Evolutionary conservation across 78 protist species (phyloP).

Genomic region (Bodo saltans): DNA sequence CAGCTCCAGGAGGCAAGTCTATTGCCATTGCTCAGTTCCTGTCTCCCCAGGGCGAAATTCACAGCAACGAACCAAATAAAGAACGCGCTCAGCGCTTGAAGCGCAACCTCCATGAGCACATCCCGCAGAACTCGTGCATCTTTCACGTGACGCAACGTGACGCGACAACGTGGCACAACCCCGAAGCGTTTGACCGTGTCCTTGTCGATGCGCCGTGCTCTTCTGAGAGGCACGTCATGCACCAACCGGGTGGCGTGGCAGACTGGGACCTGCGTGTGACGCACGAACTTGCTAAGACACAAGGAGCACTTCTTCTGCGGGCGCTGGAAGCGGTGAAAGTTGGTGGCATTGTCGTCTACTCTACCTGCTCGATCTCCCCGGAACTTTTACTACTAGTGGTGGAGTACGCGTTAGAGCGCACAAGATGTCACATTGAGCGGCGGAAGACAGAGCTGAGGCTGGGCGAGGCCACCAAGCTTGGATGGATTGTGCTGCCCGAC

Average conservation of each 20-base stretch:
- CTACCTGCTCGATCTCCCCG: not conserved
- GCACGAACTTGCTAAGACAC: not conserved
- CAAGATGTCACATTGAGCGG: not conserved
- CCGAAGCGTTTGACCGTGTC: constrained; percentile 2
- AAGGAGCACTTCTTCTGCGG: not conserved
- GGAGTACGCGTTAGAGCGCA: not conserved
- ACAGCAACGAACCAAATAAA: not conserved
- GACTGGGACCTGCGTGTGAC: not conserved
- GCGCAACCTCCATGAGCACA: not conserved
- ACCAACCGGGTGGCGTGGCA: not conserved
- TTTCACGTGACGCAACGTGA: not conserved
- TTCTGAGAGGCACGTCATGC: constrained; percentile 25
- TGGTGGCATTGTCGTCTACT: constrained; percentile 5
- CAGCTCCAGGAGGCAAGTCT: constrained; percentile 27
- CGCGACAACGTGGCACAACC: not conserved
- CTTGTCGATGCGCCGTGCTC: constrained; percentile 33
- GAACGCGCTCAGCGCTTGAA: not conserved
- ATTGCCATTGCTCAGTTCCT: not conserved
- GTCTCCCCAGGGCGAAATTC: not conserved
- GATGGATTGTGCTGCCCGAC: constrained; percentile 9
- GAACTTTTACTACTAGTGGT: not conserved
- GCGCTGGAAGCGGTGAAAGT: not conserved
- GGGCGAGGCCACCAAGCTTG: constrained; percentile 2
- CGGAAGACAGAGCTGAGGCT: not conserved
- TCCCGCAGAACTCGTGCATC: not conserved